A percentile compares a stretch with the other conserved stretches of the same genome.
phyloP scores from a whole-genome alignment of 2,329 filamentous ascomycete species.

The Rhynchosporium secalis region DNA sequence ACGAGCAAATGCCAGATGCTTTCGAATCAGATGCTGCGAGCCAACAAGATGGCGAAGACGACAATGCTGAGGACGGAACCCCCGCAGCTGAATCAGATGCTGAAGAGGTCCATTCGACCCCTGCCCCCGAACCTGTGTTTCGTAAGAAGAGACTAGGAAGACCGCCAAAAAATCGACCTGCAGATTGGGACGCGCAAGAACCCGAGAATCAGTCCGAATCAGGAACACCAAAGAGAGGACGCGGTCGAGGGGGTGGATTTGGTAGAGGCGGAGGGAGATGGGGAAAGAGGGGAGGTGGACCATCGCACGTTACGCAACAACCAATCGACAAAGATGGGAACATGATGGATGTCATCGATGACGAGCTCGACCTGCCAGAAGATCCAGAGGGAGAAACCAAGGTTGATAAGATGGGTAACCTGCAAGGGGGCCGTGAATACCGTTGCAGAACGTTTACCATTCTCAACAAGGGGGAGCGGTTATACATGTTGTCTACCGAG shows the following conservation, averaged over 20 bases:
- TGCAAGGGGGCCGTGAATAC: constrained; percentile 85
- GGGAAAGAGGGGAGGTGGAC: constrained; percentile 61
- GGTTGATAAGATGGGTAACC: constrained; percentile 84
- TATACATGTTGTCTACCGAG: constrained; percentile 99
- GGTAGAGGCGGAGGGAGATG: constrained; percentile 61
- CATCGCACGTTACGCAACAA: constrained; percentile 76
- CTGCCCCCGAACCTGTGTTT: constrained; percentile 54
- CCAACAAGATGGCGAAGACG: constrained; percentile 41
- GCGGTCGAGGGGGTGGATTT: constrained; percentile 59
- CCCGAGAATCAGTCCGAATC: constrained; percentile 50
- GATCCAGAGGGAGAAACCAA: constrained; percentile 89
- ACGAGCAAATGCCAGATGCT: constrained; percentile 48
- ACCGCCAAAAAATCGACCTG: constrained; percentile 79
- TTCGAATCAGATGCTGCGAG: constrained; percentile 35
- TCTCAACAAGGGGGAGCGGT: constrained; percentile 74
- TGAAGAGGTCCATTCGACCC: constrained; percentile 42
- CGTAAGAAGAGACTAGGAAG: constrained; percentile 77
- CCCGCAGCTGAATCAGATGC: constrained; percentile 52
- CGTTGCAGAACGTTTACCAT: constrained; percentile 95
- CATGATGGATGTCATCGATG: constrained; percentile 83
- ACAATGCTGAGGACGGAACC: constrained; percentile 50
- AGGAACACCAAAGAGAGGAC: constrained; percentile 55
- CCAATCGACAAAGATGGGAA: constrained; percentile 93
- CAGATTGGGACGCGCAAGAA: constrained; percentile 69
- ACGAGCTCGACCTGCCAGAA: constrained; percentile 86